Percentiles rank a stretch among this genome's conserved stretches.
These are phyloP conservation scores for Fragilaria crotonensis DNA, from an alignment of 108 stramenopile genomes.

Conservation along the genomic window DNA sequence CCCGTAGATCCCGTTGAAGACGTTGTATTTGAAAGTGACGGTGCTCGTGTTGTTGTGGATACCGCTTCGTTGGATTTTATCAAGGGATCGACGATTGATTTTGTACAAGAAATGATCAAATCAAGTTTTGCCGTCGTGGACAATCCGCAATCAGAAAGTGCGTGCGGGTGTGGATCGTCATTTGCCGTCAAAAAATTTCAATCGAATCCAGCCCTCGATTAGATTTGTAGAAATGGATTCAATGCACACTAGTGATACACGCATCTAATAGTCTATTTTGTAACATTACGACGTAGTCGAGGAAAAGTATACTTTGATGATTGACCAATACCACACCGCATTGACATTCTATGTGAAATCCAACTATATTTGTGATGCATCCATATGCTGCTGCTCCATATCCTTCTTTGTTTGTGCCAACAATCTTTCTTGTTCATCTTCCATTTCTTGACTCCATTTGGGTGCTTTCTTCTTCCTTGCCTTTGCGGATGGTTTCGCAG, in stretches of 20 bases:
- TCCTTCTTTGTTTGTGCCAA: not conserved
- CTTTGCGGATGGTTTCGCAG: not conserved
- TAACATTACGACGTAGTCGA: too few species aligned
- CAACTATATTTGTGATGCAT: too few species aligned
- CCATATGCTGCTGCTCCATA: not conserved
- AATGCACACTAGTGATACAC: too few species aligned
- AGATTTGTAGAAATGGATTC: too few species aligned
- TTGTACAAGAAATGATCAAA: constrained; percentile 93
- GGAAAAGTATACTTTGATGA: too few species aligned
- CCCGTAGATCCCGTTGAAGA: constrained; percentile 60
- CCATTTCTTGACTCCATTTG: constrained; percentile 2
- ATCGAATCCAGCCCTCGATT: constrained; percentile 80
- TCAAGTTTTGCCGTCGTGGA: constrained; percentile 88
- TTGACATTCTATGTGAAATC: too few species aligned
- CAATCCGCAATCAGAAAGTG: constrained; percentile 94
- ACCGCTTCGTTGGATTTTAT: constrained; percentile 73
- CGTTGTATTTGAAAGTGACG: constrained; percentile 26
- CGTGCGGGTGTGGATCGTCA: constrained; percentile 95
- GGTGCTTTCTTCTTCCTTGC: not conserved
- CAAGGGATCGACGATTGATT: constrained; percentile 89
- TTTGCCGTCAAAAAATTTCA: constrained; percentile 96
- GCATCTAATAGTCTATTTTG: too few species aligned
- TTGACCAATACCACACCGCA: too few species aligned
- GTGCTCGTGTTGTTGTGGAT: constrained; percentile 60
- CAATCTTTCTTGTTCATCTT: constrained; percentile 3